Base-by-base conservation (phyloP, 75 land plant species). In the Picea glauca region DNA sequence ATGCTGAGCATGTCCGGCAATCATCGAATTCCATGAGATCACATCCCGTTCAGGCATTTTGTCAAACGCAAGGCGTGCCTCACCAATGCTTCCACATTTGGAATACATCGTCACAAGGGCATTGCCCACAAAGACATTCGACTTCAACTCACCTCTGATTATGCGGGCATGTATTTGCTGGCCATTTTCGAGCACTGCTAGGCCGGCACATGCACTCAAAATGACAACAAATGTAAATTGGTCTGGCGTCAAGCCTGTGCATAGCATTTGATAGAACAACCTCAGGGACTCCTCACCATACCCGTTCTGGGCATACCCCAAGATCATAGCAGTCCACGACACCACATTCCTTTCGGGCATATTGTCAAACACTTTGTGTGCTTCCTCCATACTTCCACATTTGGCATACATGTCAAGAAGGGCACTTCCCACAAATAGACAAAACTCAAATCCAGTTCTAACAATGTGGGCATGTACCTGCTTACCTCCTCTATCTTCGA, bases 381-480 rank as follows among this genome's bases (percentile, higher is more conserved):
- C 81, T 40, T 63, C 81, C 23, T 58, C 72, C 35, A 78, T 33
- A 21, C 72, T 78, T 21, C 81, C 83, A 58, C 81, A 64, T 8
- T 56, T 70, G 56, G 35, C 20, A 70, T 67, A 68, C 77, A 66
- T 40, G 65, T 15, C 18, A 31, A 79, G 54, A 65, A 81, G 60
- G n/a, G 63, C 23, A 59, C 40, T 59, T 9, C 35, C 56, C 56
- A 50, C 56, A 50, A 50, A 50, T 8, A 50, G 9, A 50, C 56
- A 50, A 50, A 20, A 63, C 65, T 63, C 58, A 54, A 81, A n/a
- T 13, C 86, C 84, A 31, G 78, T 79, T 77, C 86, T 88, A 81
- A 91, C 13, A 80, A 84, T 78, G 66, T 83, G 87, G 58, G 88
- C 85, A 68, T 91, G 93, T 72, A 91, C 80, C 15, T 86, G 84